Evolutionary conservation across 2,329 filamentous ascomycete species (phyloP).

Genomic region (Botrytis squamosa): DNA sequence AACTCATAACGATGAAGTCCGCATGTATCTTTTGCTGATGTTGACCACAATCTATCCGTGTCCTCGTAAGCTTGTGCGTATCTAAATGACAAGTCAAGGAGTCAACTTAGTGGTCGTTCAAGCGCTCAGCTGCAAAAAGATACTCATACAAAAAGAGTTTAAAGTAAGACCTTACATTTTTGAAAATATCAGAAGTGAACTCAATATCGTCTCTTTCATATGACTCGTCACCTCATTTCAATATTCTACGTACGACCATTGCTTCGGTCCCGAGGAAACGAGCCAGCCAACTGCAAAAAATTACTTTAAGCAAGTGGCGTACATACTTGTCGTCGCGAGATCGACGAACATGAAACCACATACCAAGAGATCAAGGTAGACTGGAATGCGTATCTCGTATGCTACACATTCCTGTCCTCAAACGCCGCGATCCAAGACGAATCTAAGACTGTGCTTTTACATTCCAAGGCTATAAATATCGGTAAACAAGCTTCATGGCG

Average conservation of each 20-base stretch:
- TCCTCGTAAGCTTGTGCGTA: neutral
- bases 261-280: neutral
- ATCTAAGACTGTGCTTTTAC: neutral
- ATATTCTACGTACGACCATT: neutral
- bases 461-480: constrained; percentile 1
- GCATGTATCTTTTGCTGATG: neutral
- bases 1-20: neutral
- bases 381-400: neutral
- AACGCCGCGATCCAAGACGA: neutral
- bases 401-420: neutral
- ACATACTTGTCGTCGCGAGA: neutral
- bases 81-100: neutral
- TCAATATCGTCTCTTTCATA: neutral
- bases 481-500: neutral
- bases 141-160: neutral
- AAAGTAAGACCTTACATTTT: neutral
- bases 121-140: neutral
- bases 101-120: neutral
- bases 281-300: neutral
- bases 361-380: neutral
- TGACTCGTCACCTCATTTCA: neutral
- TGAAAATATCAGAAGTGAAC: neutral
- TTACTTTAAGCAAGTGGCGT: neutral
- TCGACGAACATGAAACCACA: neutral
- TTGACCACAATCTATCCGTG: neutral